phyloP scores from a whole-genome alignment of 2,329 filamentous ascomycete species.

The Fusarium armeniacum region DNA sequence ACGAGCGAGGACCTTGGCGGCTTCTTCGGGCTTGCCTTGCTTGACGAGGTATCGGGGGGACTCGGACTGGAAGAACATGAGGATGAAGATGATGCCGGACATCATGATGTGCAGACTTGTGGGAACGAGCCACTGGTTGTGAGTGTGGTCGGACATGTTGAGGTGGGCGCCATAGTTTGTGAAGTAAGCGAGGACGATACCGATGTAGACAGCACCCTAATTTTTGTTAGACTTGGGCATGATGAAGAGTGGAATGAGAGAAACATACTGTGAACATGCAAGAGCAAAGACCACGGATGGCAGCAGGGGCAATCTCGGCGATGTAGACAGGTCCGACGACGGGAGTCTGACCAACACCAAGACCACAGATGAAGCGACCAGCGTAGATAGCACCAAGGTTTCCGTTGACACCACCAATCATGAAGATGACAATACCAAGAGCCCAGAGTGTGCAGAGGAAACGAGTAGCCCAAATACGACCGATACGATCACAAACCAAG shows the following conservation, averaged over 20 bases:
- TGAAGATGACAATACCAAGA: conserved; percentile 70
- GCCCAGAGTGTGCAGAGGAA: conserved; percentile 71
- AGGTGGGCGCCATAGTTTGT: conserved; percentile 73
- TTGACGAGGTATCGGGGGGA: conserved; percentile 80
- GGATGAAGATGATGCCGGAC: conserved; percentile 76
- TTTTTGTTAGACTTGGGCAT: neutral
- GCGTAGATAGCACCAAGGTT: conserved; percentile 71
- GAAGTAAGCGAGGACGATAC: conserved; percentile 85
- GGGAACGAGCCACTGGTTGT: conserved; percentile 73
- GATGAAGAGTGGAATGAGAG: too few species aligned
- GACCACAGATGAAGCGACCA: conserved; percentile 74
- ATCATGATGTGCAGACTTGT: conserved; percentile 85
- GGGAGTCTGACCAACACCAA: conserved; percentile 76
- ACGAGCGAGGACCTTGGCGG: conserved; percentile 66
- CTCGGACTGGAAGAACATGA: conserved; percentile 78
- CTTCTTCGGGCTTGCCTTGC: conserved; percentile 70
- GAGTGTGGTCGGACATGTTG: conserved; percentile 62
- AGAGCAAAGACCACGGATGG: conserved; percentile 79
- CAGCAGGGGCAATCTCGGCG: conserved; percentile 77
- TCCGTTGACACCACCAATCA: conserved; percentile 65
- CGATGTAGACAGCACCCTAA: conserved; percentile 73
- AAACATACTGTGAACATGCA: conserved; percentile 60
- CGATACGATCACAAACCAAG: conserved; percentile 70
- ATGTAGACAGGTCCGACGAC: conserved; percentile 80
- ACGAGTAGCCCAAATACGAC: conserved; percentile 73